Conservation (phyloP, 176 grass and related monocot species). For the Pontederia crassipes region DNA sequence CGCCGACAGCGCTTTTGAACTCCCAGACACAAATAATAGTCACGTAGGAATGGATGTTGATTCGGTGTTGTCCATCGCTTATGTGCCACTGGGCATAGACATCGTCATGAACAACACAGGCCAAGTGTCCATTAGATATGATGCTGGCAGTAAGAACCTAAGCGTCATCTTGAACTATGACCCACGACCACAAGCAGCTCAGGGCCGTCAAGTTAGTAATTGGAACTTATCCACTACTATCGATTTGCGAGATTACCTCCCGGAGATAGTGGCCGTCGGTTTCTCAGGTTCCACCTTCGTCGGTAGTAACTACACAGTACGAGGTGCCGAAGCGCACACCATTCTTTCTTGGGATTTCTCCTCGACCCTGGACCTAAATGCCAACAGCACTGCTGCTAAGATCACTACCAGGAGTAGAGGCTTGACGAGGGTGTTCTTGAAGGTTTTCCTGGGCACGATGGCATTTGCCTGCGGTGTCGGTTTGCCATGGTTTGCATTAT, state of each 20-base stretch:
- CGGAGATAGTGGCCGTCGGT: conserved; percentile 25
- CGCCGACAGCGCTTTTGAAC: conserved; percentile 12
- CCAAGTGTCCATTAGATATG: conserved; percentile 12
- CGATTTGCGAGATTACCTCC: conserved; percentile 24
- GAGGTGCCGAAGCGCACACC: too few relatives aligned
- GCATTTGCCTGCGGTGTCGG: neutral
- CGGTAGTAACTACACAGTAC: too few relatives aligned
- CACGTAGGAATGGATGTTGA: conserved; percentile 25
- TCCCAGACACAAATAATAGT: neutral
- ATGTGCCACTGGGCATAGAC: neutral
- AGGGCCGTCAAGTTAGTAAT: too few relatives aligned
- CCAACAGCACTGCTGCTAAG: too few relatives aligned
- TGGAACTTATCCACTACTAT: conserved; percentile 4
- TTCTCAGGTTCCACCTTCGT: conserved; percentile 40
- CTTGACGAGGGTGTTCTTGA: conserved; percentile 11
- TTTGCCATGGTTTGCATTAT: conserved; percentile 2
- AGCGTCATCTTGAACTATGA: conserved; percentile 5
- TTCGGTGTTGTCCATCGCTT: neutral
- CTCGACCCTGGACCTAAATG: conserved; percentile 19
- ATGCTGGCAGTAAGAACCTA: neutral
- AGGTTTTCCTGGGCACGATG: conserved; percentile 12
- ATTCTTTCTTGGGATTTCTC: conserved; percentile 63
- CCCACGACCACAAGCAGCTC: neutral
- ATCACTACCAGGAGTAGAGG: neutral
- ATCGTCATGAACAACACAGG: neutral